These are phyloP conservation scores for Gnaphalium uliginosum DNA, from an alignment of 129 eudicot genomes.

Conservation along the genomic window DNA sequence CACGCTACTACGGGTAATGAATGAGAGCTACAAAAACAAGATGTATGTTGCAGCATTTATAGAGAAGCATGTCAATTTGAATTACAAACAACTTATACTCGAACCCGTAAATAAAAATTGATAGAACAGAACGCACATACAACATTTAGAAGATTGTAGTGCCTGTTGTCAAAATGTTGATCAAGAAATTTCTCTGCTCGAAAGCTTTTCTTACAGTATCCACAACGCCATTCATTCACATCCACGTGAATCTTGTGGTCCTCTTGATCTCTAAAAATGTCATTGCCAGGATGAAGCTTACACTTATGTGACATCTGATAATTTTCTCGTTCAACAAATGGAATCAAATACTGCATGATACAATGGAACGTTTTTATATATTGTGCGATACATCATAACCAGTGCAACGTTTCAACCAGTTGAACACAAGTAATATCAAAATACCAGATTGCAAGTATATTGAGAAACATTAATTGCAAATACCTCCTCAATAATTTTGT, in stretches of 20 bases:
- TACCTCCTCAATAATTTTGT: conserved; percentile 82
- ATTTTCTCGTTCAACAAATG: conserved; percentile 78
- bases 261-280: conserved; percentile 91
- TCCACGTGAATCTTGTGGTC: conserved; percentile 85
- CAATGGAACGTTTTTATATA: conserved; percentile 1
- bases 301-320: conserved; percentile 63
- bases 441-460: conserved; percentile 7
- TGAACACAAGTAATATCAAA: not conserved
- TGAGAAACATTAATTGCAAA: not conserved
- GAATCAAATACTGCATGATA: conserved; percentile 77
- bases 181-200: conserved; percentile 82
- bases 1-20: not conserved
- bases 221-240: conserved; percentile 95
- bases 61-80: conserved; percentile 12
- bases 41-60: conserved; percentile 10
- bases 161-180: conserved; percentile 92
- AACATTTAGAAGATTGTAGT: conserved; percentile 76
- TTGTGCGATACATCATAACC: conserved; percentile 1
- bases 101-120: conserved; percentile 11
- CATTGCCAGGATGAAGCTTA: conserved; percentile 81
- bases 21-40: conserved; percentile 6
- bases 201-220: conserved; percentile 88
- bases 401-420: not conserved
- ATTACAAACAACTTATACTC: conserved; percentile 1
- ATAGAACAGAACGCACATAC: conserved; percentile 48